Evolutionary conservation across 1,139 yeast genomes (phyloP), one percentile per base, ranked within the genome.

Genomic region (Taphrina pruni): DNA sequence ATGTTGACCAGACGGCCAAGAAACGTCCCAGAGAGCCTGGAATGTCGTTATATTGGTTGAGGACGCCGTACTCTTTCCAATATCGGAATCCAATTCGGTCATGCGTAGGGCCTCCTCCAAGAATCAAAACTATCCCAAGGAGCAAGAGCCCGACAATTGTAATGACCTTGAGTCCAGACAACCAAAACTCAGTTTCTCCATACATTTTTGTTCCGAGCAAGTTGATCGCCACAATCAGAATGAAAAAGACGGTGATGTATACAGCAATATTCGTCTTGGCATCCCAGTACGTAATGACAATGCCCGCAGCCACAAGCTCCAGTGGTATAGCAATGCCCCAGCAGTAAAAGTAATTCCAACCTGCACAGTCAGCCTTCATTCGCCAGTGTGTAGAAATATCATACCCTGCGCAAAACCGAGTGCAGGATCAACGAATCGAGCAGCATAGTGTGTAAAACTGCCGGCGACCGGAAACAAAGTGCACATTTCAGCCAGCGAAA

Each of bases 11-110:
- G 58, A 88, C 86, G 65, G 92, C 90, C 72, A 84, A 82, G 75
- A 88, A 86, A 0, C 90, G 90, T 69, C 81, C 75, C 1, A 67
- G 61, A 20, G 56, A 52, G 57, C 73, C 73, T 1, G 60, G 54
- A 32, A 72, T 64, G 9, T 46, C 69, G 11, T 72, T 71, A 80
- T 81, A 72, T 90, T 92, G 87, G 85, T 81, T 76, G 69, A 79
- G 90, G 1, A 97, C 88, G 67, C 97, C 97, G 3, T 97, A 97
- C 76, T 92, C 81, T 79, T 93, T 86, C 97, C 97, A 93, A 81
- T 92, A 54, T 76, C 82, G 9, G 86, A 88, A 74, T 26, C 76
- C 76, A 32, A 73, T 64, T 26, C 73, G 65, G 45, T 80, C 80
- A 50, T 79, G 81, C 60, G 80, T 80, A 46, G 87, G 81, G 48